Evolutionary conservation across 2,329 filamentous ascomycete genomes (phyloP), one percentile per base, ranked within the genome.

Genomic region (Arthrobotrys megalospora): DNA sequence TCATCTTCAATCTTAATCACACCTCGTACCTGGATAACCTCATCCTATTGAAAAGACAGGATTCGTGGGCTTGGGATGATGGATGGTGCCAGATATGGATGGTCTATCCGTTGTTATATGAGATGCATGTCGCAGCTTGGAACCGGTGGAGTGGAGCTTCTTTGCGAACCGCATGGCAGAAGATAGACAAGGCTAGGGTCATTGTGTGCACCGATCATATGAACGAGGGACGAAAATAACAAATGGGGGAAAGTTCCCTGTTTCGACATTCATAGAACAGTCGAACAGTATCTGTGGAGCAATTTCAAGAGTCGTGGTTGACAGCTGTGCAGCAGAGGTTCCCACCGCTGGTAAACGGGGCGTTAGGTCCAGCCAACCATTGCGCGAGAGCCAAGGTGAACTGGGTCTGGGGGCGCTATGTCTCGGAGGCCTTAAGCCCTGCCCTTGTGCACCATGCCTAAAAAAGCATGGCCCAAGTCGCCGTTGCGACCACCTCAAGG

Each of bases 71-170:
- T 48, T 60, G 43, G 48, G 43, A 70, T 48, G 28, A 50, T 70
- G 47, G 50, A 47, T 63, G 48, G 72, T 60, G 28, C 55, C 55
- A 28, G 21, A 60, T 60, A 53, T 53, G 73, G 73, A 48, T 77
- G 73, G 66, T 77, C 73, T 77, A 77, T 67, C 73, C 66, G 73
- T 67, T 68, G 52, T 65, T 55, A 71, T 55, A 68, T 73, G 70
- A 55, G 45, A 73, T 65, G 69, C 69, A 73, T 73, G 69, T 73
- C 69, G 73, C 73, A 77, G 73, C 43, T 71, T 62, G 50, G 65
- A 71, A 71, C 55, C 66, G 63, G 60, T 67, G 66, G 73, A 41
- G 73, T 65, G 69, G 69, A 73, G 69, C 55, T 43, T 8, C 16
- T 58, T 41, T 43, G 55, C 55, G 28, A 60, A 60, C 55, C 55